These are phyloP conservation scores for Lyophyllum decastes DNA, from an alignment of 768 basidiomycete genomes.

Conservation along the genomic window DNA sequence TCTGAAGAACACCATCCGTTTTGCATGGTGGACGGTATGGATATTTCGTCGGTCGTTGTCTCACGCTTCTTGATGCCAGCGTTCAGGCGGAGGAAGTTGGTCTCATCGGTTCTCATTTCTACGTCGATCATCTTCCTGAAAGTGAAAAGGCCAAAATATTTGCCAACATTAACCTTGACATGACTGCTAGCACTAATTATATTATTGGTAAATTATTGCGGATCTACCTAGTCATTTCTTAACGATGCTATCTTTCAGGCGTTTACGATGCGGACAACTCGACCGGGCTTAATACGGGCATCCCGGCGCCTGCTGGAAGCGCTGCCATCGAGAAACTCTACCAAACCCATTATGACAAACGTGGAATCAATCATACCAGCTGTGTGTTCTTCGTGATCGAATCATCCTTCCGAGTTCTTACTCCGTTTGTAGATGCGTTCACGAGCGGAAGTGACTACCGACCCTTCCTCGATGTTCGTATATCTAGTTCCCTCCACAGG, in stretches of 20 bases:
- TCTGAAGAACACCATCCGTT: slow-evolving; percentile 31
- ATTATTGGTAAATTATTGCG: slow-evolving; percentile 6
- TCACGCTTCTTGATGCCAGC: not conserved
- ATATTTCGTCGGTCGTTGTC: not conserved
- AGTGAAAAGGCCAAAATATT: slow-evolving; percentile 27
- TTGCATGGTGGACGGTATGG: slow-evolving; percentile 30
- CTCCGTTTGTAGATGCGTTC: slow-evolving; percentile 17
- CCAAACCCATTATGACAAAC: slow-evolving; percentile 24
- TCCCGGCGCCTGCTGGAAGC: slow-evolving; percentile 25
- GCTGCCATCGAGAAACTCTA: slow-evolving; percentile 31
- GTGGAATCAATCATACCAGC: slow-evolving; percentile 22
- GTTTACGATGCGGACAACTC: slow-evolving; percentile 33
- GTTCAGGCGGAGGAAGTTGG: slow-evolving; percentile 28
- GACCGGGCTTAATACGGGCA: slow-evolving; percentile 25
- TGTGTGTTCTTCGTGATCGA: not conserved
- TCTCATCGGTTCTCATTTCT: slow-evolving; percentile 30
- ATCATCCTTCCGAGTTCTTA: not conserved
- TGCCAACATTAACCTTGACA: slow-evolving; percentile 37
- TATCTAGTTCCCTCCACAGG: not conserved
- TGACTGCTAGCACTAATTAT: slow-evolving; percentile 34
- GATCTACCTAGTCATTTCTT: not conserved
- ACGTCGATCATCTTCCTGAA: slow-evolving; percentile 25
- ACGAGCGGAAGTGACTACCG: slow-evolving; percentile 31
- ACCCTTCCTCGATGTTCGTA: slow-evolving; percentile 27
- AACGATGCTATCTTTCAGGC: slow-evolving; percentile 11